phyloP scores from a whole-genome alignment of 2,329 filamentous ascomycete species.

The Huntiella savannae region DNA sequence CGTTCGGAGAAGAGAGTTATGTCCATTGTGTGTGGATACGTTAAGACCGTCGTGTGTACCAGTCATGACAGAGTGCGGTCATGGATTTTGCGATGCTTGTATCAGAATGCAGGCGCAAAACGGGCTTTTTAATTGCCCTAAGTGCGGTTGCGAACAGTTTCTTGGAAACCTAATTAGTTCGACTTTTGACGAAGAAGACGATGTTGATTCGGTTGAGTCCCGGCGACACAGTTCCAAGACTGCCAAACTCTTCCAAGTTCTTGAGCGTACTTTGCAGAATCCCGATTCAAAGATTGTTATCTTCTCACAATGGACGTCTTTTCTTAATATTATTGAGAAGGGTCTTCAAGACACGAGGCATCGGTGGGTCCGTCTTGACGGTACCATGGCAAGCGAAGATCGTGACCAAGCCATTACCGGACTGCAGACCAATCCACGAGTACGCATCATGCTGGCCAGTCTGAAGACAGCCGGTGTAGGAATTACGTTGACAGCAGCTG shows the following conservation, averaged over 20 bases:
- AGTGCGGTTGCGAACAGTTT: slow-evolving; percentile 55
- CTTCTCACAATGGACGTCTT: slow-evolving; percentile 62
- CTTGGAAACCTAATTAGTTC: slow-evolving; percentile 27
- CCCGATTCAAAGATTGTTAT: slow-evolving; percentile 48
- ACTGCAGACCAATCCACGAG: slow-evolving; percentile 47
- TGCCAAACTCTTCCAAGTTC: slow-evolving; percentile 55
- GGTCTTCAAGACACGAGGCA: slow-evolving; percentile 43
- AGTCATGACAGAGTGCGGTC: slow-evolving; percentile 70
- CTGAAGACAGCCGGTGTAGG: slow-evolving; percentile 70
- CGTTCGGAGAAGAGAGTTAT: slow-evolving; percentile 49
- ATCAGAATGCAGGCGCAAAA: slow-evolving; percentile 42
- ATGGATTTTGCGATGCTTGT: slow-evolving; percentile 57
- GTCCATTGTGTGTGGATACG: slow-evolving; percentile 59
- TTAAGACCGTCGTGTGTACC: slow-evolving; percentile 38
- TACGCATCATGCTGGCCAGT: slow-evolving; percentile 62
- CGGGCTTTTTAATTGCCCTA: slow-evolving; percentile 62
- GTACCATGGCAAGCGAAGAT: slow-evolving; percentile 49
- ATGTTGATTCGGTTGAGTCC: slow-evolving; percentile 26
- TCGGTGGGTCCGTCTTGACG: slow-evolving; percentile 56
- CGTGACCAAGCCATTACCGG: slow-evolving; percentile 55
- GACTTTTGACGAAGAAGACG: slow-evolving; percentile 3
- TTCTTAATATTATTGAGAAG: slow-evolving; percentile 51
- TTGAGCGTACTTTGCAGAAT: slow-evolving; percentile 42
- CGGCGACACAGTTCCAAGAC: slow-evolving; percentile 68
- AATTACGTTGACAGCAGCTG: slow-evolving; percentile 68